Conservation (phyloP, 768 basidiomycete genomes). For the Serendipita vermifera region DNA sequence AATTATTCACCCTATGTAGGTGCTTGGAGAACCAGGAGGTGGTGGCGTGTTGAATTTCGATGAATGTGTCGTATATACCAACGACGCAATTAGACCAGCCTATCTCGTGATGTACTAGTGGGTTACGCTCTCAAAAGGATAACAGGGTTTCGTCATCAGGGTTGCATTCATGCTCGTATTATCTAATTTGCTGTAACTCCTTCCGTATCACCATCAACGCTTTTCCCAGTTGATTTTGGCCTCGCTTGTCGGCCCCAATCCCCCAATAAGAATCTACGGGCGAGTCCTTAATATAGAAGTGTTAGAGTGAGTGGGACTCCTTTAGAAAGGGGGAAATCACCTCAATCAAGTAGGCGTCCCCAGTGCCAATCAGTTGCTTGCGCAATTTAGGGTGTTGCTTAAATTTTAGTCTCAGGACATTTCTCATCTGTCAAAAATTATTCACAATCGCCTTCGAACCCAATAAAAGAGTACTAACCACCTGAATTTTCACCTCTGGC, state of each 20-base stretch:
- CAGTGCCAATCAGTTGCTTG: constrained; percentile 13
- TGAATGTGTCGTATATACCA: not conserved
- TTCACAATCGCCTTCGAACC: too few species aligned
- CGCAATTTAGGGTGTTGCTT: constrained; percentile 13
- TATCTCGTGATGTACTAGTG: constrained; percentile 1
- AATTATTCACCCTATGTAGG: too few species aligned
- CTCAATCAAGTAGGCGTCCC: constrained; percentile 14
- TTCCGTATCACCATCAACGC: constrained; percentile 15
- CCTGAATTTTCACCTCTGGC: constrained; percentile 12
- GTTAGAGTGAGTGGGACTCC: not conserved
- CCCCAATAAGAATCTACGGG: constrained; percentile 17
- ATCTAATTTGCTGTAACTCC: not conserved
- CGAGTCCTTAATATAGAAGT: not conserved
- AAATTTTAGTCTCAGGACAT: constrained; percentile 14
- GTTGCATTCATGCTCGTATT: too few species aligned
- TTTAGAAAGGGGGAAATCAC: not conserved
- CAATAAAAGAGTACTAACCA: constrained; percentile 8
- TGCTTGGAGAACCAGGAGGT: not conserved
- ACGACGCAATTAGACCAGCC: constrained; percentile 3
- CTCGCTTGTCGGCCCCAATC: constrained; percentile 13
- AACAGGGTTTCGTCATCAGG: too few species aligned
- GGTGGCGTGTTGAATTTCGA: not conserved
- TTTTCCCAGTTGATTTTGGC: constrained; percentile 16
- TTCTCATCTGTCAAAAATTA: constrained; percentile 13
- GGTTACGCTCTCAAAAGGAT: too few species aligned